Percentiles rank a stretch among this genome's conserved stretches.
phyloP scores from a whole-genome alignment of 169 alveolate genomes.

The Babesia caballi region DNA sequence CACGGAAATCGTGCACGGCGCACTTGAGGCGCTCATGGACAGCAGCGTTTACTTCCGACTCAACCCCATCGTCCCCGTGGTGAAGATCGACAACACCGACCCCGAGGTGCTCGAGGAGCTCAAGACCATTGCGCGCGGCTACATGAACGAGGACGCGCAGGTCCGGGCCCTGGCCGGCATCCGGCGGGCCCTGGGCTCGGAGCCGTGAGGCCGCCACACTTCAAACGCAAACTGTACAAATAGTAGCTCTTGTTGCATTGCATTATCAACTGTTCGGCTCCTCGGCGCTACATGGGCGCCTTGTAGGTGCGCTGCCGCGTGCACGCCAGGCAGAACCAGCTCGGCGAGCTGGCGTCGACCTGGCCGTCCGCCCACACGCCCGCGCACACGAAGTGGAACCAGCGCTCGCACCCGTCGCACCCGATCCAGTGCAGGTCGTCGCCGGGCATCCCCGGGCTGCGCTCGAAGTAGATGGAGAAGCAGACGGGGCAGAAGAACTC shows the following conservation, averaged over 20 bases:
- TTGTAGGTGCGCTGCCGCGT: conserved; percentile 9
- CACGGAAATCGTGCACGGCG: conserved; percentile 52
- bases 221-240: neutral
- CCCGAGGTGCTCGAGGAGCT: conserved; percentile 41
- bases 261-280: too few relatives aligned
- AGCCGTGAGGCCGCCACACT: too few relatives aligned
- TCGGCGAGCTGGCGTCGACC: conserved; percentile 36
- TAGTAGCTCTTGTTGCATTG: too few relatives aligned
- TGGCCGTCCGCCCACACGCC: conserved; percentile 65
- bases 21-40: conserved; percentile 38
- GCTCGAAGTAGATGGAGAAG: conserved; percentile 71
- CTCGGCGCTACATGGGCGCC: neutral
- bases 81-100: conserved; percentile 42
- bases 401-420: conserved; percentile 78
- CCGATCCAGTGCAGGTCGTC: conserved; percentile 81
- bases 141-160: neutral
- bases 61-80: conserved; percentile 47
- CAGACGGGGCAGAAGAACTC: conserved; percentile 76
- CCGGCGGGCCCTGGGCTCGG: too few relatives aligned
- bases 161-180: neutral
- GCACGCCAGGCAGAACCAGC: conserved; percentile 45
- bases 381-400: conserved; percentile 78
- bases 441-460: conserved; percentile 79
- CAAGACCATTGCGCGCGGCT: conserved; percentile 30
- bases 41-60: conserved; percentile 35